A percentile compares a stretch with the other conserved stretches of the same genome.
phyloP scores from a whole-genome alignment of 2,329 filamentous ascomycete genomes.

The Diaporthe australafricana region DNA sequence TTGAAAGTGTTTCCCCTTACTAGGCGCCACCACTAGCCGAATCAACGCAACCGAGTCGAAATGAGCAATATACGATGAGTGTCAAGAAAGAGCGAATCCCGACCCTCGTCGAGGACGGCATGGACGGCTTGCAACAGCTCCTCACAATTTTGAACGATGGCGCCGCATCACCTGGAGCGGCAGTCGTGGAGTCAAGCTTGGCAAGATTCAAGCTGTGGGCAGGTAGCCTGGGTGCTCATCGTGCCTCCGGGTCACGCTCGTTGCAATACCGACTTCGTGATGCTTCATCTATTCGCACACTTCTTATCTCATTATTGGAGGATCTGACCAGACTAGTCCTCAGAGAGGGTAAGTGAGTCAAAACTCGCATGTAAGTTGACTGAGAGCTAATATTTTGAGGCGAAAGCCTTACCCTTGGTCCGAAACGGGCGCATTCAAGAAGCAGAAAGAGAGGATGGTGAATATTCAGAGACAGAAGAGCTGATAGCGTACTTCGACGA shows the following conservation, averaged over 20 bases:
- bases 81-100: neutral
- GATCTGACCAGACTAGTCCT: neutral
- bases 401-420: neutral
- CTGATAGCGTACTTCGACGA: neutral
- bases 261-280: constrained; percentile 22
- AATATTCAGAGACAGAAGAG: neutral
- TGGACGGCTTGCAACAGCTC: neutral
- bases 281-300: constrained; percentile 8
- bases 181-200: neutral
- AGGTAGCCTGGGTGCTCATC: constrained; percentile 11
- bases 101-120: neutral
- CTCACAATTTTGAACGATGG: neutral
- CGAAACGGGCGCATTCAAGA: neutral
- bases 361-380: neutral
- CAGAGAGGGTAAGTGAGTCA: neutral
- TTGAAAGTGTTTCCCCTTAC: neutral
- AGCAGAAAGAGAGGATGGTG: neutral
- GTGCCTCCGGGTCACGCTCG: neutral
- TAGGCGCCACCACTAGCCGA: neutral
- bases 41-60: neutral
- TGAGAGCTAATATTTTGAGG: neutral
- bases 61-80: neutral
- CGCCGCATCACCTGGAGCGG: neutral
- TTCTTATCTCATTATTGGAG: neutral
- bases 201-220: constrained; percentile 24